Base-by-base conservation (phyloP, 768 basidiomycete genomes). In the Pholiota microspora region DNA sequence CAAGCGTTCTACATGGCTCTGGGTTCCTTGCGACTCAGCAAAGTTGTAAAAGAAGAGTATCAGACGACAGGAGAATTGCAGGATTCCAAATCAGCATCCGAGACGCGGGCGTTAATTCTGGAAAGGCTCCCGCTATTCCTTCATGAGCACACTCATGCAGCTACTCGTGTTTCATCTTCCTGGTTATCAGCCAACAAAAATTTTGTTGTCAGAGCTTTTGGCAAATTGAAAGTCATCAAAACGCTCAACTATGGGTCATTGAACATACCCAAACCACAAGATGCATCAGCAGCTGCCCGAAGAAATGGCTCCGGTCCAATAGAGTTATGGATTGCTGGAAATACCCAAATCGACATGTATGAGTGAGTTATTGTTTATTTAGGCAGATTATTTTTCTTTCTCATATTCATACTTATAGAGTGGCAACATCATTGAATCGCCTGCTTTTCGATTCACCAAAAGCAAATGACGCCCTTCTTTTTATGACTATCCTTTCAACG, bases 401-500 rank as follows among this genome's bases (percentile, higher is more conserved):
- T 29, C 21, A 59, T 10, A 32, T 45, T 9, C 46, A 23, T 23
- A 5, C 2, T 10, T 34, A 2, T 46, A 95, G 94, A 69, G 86
- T 98, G 12, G 88, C 96, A 0, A 86, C 85, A 0, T 88, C 90
- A 1, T 73, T 98, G 27, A 93, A 92, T 67, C 84, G 85, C 15
- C 67, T 89, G 6, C 69, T 97, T 27, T 91, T 98, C 58, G 82
- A 88, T 52, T 78, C 82, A 7, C 85, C 85, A 2, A 88, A 89
- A 68, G 82, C 86, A 23, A 92, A 94, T 64, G 96, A 99, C 66
- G 83, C 90, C 0, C 75, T 99, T 6, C 67, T 98, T 7, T 88
- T 98, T 60, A 90, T 92, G 83, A 97, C 94, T 0, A 92, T 99
- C 50, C 77, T 99, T 15, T 92, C 93, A 0, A 98, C 95, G 0